Conservation (phyloP, 1,284 basidiomycete genomes). For the Microbotryomycetes sp. region DNA sequence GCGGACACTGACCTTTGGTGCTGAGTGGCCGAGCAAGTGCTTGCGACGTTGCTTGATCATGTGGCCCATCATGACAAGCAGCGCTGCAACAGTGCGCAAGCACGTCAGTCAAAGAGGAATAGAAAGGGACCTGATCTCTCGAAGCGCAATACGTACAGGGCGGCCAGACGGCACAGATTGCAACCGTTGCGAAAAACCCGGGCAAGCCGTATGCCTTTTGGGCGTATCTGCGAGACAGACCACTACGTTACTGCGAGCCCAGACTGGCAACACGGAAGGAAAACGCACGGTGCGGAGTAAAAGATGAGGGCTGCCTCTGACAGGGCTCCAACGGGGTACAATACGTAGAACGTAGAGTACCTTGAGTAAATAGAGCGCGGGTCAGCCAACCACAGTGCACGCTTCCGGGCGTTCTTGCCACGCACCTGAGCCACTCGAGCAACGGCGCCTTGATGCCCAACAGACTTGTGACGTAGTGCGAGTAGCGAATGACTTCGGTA, state of each 20-base stretch:
- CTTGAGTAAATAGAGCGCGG: constrained; percentile 41
- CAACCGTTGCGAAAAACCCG: constrained; percentile 20
- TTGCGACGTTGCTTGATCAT: constrained; percentile 34
- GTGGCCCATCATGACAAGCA: constrained; percentile 33
- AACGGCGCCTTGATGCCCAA: constrained; percentile 45
- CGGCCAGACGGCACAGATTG: constrained; percentile 27
- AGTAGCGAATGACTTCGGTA: constrained; percentile 87
- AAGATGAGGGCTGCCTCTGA: constrained; percentile 83
- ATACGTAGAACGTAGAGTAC: constrained; percentile 85
- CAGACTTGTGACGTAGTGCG: constrained; percentile 74
- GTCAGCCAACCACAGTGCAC: not conserved
- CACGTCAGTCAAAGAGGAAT: not conserved
- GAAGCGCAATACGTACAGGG: constrained; percentile 20
- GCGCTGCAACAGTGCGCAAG: constrained; percentile 11
- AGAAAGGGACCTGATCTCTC: too few species aligned
- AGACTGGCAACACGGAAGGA: too few species aligned
- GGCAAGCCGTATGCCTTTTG: constrained; percentile 19
- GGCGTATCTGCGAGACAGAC: constrained; percentile 18
- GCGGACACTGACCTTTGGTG: not conserved
- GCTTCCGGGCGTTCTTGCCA: not conserved
- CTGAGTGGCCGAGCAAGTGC: constrained; percentile 7
- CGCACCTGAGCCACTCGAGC: constrained; percentile 46
- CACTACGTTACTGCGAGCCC: too few species aligned
- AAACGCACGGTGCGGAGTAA: constrained; percentile 24
- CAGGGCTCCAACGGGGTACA: constrained; percentile 85